Evolutionary conservation across 1,284 basidiomycete genomes (phyloP).

Genomic region (Malassezia restricta): DNA sequence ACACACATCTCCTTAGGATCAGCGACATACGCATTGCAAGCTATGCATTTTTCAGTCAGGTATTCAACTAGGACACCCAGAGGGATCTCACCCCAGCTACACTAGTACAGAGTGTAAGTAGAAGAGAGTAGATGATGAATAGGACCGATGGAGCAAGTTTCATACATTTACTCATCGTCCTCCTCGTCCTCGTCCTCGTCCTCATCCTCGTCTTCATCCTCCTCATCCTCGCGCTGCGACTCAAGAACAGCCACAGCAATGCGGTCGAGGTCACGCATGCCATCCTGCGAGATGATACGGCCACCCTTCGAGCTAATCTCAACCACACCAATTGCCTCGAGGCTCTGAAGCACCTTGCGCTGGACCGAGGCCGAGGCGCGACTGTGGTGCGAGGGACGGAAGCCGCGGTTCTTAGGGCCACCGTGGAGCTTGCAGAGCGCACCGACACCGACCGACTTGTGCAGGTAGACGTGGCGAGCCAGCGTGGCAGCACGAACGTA

Average conservation of each 20-base stretch:
- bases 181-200: slow-evolving; percentile 53
- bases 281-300: slow-evolving; percentile 89
- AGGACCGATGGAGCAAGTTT: background rate
- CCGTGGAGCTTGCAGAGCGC: slow-evolving; percentile 94
- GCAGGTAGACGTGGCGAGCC: slow-evolving; percentile 98
- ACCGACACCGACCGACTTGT: slow-evolving; percentile 95
- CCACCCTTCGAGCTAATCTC: slow-evolving; percentile 85
- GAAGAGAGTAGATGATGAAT: background rate
- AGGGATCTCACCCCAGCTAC: slow-evolving; percentile 6
- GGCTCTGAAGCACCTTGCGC: slow-evolving; percentile 67
- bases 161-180: slow-evolving; percentile 28
- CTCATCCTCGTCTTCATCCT: slow-evolving; percentile 75
- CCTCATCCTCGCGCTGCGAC: slow-evolving; percentile 67
- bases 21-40: slow-evolving; percentile 5
- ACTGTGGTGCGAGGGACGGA: slow-evolving; percentile 82
- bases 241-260: slow-evolving; percentile 95
- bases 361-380: slow-evolving; percentile 61
- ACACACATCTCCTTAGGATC: background rate
- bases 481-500: slow-evolving; percentile 94
- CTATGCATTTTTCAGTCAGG: slow-evolving; percentile 17
- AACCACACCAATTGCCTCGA: slow-evolving; percentile 97
- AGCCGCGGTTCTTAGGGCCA: slow-evolving; percentile 75
- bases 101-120: slow-evolving; percentile 9
- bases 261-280: slow-evolving; percentile 90
- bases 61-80: slow-evolving; percentile 10